Evolutionary conservation across 2,329 filamentous ascomycete genomes (phyloP), one percentile per base, ranked within the genome.

Genomic region (Colletotrichum sp.): DNA sequence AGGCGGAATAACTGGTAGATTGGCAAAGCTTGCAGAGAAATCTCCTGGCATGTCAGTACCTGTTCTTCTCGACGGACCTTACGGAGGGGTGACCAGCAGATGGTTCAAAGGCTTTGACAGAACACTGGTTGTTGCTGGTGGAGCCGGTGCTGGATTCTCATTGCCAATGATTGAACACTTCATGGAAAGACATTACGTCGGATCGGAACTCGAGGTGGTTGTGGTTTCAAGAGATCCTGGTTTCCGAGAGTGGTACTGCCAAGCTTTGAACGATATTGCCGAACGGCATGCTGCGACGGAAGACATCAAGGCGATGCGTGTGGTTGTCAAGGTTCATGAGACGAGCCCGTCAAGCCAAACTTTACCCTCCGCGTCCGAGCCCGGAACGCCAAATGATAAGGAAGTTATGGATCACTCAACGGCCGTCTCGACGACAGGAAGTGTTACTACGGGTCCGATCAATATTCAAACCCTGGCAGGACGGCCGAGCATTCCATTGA

Each of bases 61-160:
- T 0, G 88, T 92, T 0, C 79, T 91, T 1, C 76, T 92, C 1
- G 91, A 92, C 55, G 91, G 91, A 0, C 91, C 91, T 0, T 92
- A 92, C 72, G 90, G 91, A 0, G 90, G 90, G 0, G 80, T 90
- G 21, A 81, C 84, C 3, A 78, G 78, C 4, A 77, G 80, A 7
- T 84, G 85, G 61, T 79, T 86, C 16, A 77, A 80, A 0, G 80
- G 81, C 1, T 87, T 86, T 66, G 86, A 90, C 63, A 81, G 81
- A 9, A 80, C 83, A 1, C 79, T 92, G 0, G 80, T 92, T 18
- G 81, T 92, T 5, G 87, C 88, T 0, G 90, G 91, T 12, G 91
- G 91, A 0, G 89, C 90, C 0, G 91, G 91, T 2, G 88, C 87
- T 4, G 89, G 89, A 0, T 90, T 89, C 80, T 85, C 86, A 2